Conservation (phyloP, 768 basidiomycete genomes). For the Dentipellis sp. region DNA sequence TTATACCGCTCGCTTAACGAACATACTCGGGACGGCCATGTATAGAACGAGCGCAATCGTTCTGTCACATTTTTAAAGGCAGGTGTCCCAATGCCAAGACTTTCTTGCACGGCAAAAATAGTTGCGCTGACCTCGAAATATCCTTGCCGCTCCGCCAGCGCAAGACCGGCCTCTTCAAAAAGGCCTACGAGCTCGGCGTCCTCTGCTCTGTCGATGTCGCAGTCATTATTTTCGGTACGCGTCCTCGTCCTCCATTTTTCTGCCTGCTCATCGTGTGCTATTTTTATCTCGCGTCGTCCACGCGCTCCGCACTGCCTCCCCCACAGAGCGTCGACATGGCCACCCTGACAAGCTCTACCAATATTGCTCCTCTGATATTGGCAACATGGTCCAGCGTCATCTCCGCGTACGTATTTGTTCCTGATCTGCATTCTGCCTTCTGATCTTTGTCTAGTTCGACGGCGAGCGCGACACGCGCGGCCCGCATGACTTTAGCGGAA, state of each 20-base stretch:
- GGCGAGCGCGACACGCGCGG: conserved; percentile 42
- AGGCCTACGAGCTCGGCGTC: conserved; percentile 86
- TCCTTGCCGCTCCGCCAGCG: conserved; percentile 36
- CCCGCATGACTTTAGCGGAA: conserved; percentile 38
- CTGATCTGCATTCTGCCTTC: conserved; percentile 2
- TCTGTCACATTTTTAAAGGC: conserved; percentile 89
- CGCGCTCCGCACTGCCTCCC: conserved; percentile 1
- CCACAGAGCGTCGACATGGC: conserved; percentile 62
- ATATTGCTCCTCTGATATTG: conserved; percentile 66
- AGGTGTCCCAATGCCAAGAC: conserved; percentile 21
- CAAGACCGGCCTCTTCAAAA: conserved; percentile 87
- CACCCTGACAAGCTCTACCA: conserved; percentile 78
- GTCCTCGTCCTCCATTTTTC: conserved; percentile 4
- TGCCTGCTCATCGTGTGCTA: conserved; percentile 19
- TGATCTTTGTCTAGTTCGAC: conserved; percentile 30
- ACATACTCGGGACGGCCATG: conserved; percentile 23
- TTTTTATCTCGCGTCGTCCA: conserved; percentile 25
- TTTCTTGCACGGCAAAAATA: conserved; percentile 21
- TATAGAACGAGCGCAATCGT: conserved; percentile 85
- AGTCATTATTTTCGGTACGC: conserved; percentile 75
- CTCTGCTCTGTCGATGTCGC: conserved; percentile 84
- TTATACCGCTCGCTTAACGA: conserved; percentile 21
- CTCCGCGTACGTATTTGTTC: conserved; percentile 29
- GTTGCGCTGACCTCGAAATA: conserved; percentile 27
- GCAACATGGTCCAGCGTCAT: conserved; percentile 63